Percentiles rank a stretch among this genome's conserved stretches.
These are phyloP conservation scores for Volvox africanus DNA, from an alignment of 139 green algal species.

Conservation along the genomic window DNA sequence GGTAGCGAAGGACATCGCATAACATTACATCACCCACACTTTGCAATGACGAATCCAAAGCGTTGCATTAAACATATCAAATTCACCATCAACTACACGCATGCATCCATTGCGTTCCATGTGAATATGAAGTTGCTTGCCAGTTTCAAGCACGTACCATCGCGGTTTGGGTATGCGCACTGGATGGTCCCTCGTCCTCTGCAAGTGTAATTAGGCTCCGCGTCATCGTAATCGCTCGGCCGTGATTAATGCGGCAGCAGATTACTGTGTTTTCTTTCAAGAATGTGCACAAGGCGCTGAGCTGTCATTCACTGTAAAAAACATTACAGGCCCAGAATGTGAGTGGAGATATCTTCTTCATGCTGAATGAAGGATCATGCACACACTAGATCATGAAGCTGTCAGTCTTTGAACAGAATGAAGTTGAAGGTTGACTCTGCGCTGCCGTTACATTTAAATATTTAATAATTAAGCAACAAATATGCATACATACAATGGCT, in stretches of 20 bases:
- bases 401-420: too few relatives aligned
- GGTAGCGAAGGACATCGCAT: too few relatives aligned
- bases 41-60: background rate
- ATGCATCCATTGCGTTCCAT: background rate
- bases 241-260: background rate
- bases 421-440: too few relatives aligned
- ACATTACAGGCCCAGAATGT: too few relatives aligned
- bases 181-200: background rate
- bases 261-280: background rate
- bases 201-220: background rate
- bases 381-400: too few relatives aligned
- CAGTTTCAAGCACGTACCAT: background rate
- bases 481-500: too few relatives aligned
- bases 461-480: too few relatives aligned
- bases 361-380: too few relatives aligned
- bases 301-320: too few relatives aligned
- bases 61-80: background rate
- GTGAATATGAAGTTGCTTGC: background rate
- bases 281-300: background rate
- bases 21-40: background rate
- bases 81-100: background rate
- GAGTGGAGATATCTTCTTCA: too few relatives aligned
- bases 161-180: background rate
- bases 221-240: background rate
- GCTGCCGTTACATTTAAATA: too few relatives aligned